Evolutionary conservation across 768 basidiomycete species (phyloP), one percentile per base, ranked within the genome.

Genomic region (Termitomyces sp.): DNA sequence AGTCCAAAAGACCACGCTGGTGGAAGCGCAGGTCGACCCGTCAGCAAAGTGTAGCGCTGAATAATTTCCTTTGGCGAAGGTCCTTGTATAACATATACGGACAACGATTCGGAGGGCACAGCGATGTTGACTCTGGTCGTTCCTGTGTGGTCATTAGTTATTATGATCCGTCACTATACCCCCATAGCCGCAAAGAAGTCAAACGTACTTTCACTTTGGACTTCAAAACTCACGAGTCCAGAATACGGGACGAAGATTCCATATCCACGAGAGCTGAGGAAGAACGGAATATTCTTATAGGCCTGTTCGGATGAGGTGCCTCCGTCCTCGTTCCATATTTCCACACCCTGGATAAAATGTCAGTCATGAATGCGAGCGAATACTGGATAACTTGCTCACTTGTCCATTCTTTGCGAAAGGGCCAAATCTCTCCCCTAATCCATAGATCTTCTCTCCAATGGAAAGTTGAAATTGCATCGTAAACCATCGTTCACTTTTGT

Each of bases 1-100:
- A 82, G 76, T 42, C 78, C 78, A 66, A 80, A 82, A 5, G 80
- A 76, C 80, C 81, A 81, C 0, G 76, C 71, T 13, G 81, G 81
- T 12, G 81, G 81, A 18, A 82, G 74, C 2, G 75, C 75, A 35
- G 78, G 76, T 15, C 75, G 74, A 15, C 78, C 78, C n/a, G 73
- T 77, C 15, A 78, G 62, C 9, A 70, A 60, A 8, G 76, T 76
- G 60, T 78, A 78, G 1, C 71, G 65, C 38, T 73, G 52, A 46
- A 77, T 69, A 16, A 77, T 69, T 18, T 69, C 60, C 36, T 64
- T 61, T 13, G 72, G 74, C 13, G 69, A 65, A 3, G 74, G 72
- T 1, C 81, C 81, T 46, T 78, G 73, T 57, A 83, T 78, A 57
- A 83, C 66, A 59, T 74, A 72, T 66, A 77, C 70, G 66, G 79